Base-by-base conservation (phyloP, 106 monocot genomes). In the Dendrobium nobile region DNA sequence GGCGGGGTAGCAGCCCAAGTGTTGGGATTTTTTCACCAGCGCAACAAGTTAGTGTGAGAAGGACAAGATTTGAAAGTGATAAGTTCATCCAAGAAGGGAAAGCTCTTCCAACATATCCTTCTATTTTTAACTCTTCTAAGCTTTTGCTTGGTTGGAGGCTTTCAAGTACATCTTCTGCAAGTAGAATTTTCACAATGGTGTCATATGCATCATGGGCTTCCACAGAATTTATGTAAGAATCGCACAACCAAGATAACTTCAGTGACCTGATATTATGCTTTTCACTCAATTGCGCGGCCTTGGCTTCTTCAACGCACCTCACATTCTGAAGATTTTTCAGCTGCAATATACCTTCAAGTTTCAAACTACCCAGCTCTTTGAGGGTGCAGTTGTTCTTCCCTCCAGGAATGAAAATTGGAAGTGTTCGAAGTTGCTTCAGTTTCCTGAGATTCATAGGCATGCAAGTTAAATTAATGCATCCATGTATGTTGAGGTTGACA, bases 401-500 rank as follows among this genome's bases (percentile, higher is more conserved):
- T 16, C 82, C 83, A 17, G 78, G 55, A 19, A 81, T n/a, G 47
- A 76, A 89, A 18, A 9, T 47, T 5, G 84, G 44, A 10, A 88
- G 56, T 9, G 61, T 70, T 33, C 20, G 83, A 1, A 88, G 75
- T 9, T 31, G 40, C n/a, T 2, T 78, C 55, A 88, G 17, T 13
- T 80, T 58, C 70, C 86, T 86, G 9, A 88, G 47, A n/a, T 73
- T 68, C 9, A 48, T 5, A 15, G 88, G 86, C 75, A 88, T 86
- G 41, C 73, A 70, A 0, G 27, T 76, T 22, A 88, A 44, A 6
- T 22, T 0, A 18, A 47, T 61, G 45, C 45, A 45, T 4, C 45
- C 31, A 17, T 10, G 5, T n/a, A 72, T 78, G 20, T 80, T 9
- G 0, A 83, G 77, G 59, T 86, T 61, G 0, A 26, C 20, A 18